phyloP scores from a whole-genome alignment of 768 basidiomycete species.

The Mycena leptocephala region DNA sequence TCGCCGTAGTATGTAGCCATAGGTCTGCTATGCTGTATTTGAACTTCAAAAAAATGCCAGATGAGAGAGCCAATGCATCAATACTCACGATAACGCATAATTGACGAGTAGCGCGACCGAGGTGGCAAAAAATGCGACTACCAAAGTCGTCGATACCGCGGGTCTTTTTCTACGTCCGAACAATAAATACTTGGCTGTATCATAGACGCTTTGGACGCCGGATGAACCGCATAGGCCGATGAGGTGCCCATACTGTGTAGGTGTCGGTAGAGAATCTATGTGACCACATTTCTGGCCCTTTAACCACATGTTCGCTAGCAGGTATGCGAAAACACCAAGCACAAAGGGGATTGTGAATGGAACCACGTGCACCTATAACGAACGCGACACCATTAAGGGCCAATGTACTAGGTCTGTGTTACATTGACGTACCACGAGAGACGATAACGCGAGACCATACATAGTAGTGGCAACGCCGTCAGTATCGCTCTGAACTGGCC shows the following conservation, averaged over 20 bases:
- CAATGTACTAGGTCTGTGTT: neutral
- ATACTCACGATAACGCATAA: conserved; percentile 18
- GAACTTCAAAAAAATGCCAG: neutral
- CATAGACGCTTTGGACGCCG: neutral
- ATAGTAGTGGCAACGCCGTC: neutral
- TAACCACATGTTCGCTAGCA: conserved; percentile 13
- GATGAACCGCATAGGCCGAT: conserved; percentile 21
- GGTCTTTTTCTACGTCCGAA: neutral
- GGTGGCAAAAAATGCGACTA: neutral
- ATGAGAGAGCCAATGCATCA: neutral
- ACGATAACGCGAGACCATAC: conserved; percentile 21
- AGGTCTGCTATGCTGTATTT: conserved; percentile 3
- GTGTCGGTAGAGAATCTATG: conserved; percentile 10
- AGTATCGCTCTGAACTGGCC: neutral
- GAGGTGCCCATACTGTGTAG: conserved; percentile 20
- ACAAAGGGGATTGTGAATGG: conserved; percentile 9
- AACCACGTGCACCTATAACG: conserved; percentile 7
- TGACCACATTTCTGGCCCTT: neutral
- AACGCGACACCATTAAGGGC: neutral
- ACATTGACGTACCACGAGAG: conserved; percentile 1
- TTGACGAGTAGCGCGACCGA: neutral
- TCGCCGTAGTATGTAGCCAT: conserved; percentile 23
- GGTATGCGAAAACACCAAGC: conserved; percentile 15
- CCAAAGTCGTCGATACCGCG: neutral
- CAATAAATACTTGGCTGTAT: conserved; percentile 10